Evolutionary conservation across 2,329 filamentous ascomycete genomes (phyloP).

Genomic region (Fusarium odoratissimum): DNA sequence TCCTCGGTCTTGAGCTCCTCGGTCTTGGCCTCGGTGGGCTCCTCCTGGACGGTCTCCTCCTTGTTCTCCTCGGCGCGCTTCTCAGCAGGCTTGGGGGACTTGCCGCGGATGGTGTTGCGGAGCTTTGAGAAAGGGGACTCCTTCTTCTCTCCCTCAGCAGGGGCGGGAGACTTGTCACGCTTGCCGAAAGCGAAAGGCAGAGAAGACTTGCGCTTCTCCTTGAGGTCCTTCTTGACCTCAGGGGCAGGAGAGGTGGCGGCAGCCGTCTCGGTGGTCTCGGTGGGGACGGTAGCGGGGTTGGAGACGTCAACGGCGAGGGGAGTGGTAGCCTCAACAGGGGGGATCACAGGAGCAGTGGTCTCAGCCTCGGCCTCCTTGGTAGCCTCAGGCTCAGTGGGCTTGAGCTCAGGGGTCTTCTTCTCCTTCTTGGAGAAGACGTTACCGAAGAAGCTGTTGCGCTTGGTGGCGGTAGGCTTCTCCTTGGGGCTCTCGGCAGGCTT

Average conservation of each 20-base stretch:
- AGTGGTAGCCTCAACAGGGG: slow-evolving; percentile 67
- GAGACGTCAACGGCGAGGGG: slow-evolving; percentile 67
- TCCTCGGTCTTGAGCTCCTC: slow-evolving; percentile 52
- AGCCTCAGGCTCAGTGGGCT: slow-evolving; percentile 54
- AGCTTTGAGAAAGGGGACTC: slow-evolving; percentile 71
- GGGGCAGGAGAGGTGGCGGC: slow-evolving; percentile 56
- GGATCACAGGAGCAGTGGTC: slow-evolving; percentile 68
- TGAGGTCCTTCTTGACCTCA: slow-evolving; percentile 71
- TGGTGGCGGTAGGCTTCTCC: slow-evolving; percentile 58
- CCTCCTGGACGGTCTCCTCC: slow-evolving; percentile 54
- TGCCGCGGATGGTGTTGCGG: slow-evolving; percentile 66
- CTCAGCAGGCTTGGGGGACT: slow-evolving; percentile 54
- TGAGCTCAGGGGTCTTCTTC: slow-evolving; percentile 68
- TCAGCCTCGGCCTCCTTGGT: slow-evolving; percentile 61
- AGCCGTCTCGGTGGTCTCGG: slow-evolving; percentile 60
- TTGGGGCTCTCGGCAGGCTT: slow-evolving; percentile 56
- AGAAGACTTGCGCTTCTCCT: slow-evolving; percentile 88
- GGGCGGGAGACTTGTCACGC: slow-evolving; percentile 73
- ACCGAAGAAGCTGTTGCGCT: slow-evolving; percentile 69
- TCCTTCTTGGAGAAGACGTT: slow-evolving; percentile 64
- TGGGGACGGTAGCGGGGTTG: slow-evolving; percentile 58
- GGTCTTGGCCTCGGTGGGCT: slow-evolving; percentile 53
- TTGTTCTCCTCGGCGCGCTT: slow-evolving; percentile 50
- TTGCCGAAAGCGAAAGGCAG: slow-evolving; percentile 79
- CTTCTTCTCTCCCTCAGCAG: slow-evolving; percentile 71